Evolutionary conservation across 352 stramenopile species (phyloP).

Genomic region (Phytopythium boreale): DNA sequence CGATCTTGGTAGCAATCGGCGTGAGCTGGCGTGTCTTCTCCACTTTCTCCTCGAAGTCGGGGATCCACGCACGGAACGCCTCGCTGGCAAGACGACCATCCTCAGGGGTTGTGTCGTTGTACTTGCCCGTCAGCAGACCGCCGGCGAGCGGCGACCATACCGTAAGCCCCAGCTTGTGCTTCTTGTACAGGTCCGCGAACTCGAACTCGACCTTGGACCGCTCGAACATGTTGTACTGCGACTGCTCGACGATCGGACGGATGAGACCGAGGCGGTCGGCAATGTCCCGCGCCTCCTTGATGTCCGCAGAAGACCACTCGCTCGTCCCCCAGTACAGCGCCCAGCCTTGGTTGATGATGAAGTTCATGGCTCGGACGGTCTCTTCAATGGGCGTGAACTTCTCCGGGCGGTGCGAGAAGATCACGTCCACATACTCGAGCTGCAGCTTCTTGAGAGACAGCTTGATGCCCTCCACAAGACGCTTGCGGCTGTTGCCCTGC

Average conservation of each 20-base stretch:
- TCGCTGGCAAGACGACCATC: neutral
- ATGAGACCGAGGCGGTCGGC: conserved; percentile 38
- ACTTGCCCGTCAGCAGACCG: neutral
- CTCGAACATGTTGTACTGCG: conserved; percentile 66
- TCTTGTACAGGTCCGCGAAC: too few relatives aligned
- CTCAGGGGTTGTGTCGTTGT: neutral
- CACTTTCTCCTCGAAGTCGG: conserved; percentile 33
- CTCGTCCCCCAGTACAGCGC: conserved; percentile 44
- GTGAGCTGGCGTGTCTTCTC: conserved; percentile 11
- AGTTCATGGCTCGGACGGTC: too few relatives aligned
- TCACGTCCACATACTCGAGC: too few relatives aligned
- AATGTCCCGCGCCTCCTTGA: conserved; percentile 56
- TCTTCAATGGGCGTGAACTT: neutral
- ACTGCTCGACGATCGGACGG: conserved; percentile 49
- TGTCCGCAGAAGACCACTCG: conserved; percentile 59
- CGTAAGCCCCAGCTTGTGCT: neutral
- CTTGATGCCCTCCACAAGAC: too few relatives aligned
- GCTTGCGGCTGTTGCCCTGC: too few relatives aligned
- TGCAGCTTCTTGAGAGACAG: too few relatives aligned
- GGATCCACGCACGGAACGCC: neutral
- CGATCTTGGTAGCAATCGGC: conserved; percentile 35
- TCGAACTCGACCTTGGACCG: conserved; percentile 55
- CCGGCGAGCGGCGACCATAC: neutral
- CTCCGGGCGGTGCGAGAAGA: too few relatives aligned
- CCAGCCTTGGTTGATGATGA: too few relatives aligned